Evolutionary conservation across 495 filamentous ascomycete genomes (phyloP), one percentile per base, ranked within the genome.

Genomic region (Neurospora pannonica): DNA sequence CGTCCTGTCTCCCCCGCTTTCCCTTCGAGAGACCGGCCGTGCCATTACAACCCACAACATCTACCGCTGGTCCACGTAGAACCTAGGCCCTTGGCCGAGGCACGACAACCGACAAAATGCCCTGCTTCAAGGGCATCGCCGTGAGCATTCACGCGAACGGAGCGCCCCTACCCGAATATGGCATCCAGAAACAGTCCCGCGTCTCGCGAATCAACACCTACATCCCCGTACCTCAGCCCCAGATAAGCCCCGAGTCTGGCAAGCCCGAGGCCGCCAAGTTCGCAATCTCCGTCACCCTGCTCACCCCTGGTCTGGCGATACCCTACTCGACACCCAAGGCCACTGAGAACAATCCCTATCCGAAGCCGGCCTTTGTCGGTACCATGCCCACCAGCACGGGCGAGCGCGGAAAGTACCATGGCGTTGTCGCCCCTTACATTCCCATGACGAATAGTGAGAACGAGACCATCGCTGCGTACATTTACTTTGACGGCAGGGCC

Each of bases 381-480:
- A 88, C 88, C 46, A 78, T 93, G 42, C 89, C 92, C 7, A 83
- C 82, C 37, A 76, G 74, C 48, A 79, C 73, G 17, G 79, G 81
- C 7, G 84, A 86, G 73, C 78, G 81, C 28, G 79, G 83, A 10
- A 85, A 83, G 73, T 80, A 79, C 78, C 78, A 81, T 74, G 90
- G 91, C 75, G 83, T 89, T 38, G 90, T 97, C n/a, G 88, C 86
- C 60, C 93, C 94, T 1, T 99, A 99, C 81, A 90, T 93, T 73
- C 92, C 95, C 4, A 87, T 97, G 82, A 98, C 95, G 7, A 89
- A 90, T 46, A 95, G 93, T 31, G 90, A 92, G 70, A 97, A 98
- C 79, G 96, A 98, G 83, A 98, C 97, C 3, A 93, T 99, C 72
- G 96, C 96, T 21, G 96, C 96, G 15, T 99, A 99, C 79, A 98